phyloP scores from a whole-genome alignment of 345 rosid species.

The Pugionium dolabratum region DNA sequence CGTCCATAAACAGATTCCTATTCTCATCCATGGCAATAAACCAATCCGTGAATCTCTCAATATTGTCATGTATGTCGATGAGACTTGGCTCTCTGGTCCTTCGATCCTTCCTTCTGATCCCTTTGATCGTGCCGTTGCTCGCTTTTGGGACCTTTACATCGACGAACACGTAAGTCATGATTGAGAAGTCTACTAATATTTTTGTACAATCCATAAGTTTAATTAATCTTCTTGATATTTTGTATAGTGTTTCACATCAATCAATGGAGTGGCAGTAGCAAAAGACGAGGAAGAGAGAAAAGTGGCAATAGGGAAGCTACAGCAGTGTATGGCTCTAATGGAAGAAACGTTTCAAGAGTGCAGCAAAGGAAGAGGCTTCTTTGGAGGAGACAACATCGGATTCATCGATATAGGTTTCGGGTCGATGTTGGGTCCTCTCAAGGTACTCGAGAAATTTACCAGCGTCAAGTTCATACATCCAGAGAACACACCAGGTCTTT shows the following conservation, averaged over 20 bases:
- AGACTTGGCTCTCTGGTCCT: conserved; percentile 41
- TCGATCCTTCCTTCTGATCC: conserved; percentile 40
- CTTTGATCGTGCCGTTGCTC: conserved; percentile 32
- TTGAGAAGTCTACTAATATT: too few relatives aligned
- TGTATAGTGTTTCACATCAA: conserved; percentile 53
- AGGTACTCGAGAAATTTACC: conserved; percentile 44
- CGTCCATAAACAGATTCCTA: conserved; percentile 1
- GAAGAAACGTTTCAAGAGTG: conserved; percentile 56
- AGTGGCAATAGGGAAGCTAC: conserved; percentile 38
- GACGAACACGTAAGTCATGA: conserved; percentile 50
- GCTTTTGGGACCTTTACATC: conserved; percentile 9
- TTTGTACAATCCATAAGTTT: not conserved
- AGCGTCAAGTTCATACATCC: conserved; percentile 49
- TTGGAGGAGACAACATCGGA: too few relatives aligned
- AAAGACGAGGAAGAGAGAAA: conserved; percentile 14
- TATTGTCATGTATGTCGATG: conserved; percentile 41
- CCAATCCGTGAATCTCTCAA: conserved; percentile 10
- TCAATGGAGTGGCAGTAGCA: conserved; percentile 38
- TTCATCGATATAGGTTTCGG: too few relatives aligned
- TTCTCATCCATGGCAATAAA: too few relatives aligned
- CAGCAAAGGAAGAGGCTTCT: too few relatives aligned
- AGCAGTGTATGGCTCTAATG: conserved; percentile 48
- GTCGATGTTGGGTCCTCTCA: not conserved
- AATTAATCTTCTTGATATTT: not conserved
- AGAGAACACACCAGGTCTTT: conserved; percentile 53